Percentiles rank a stretch among this genome's conserved stretches.
These are phyloP conservation scores for Sclerotinia nivalis DNA, from an alignment of 2,329 filamentous ascomycete genomes.

Conservation along the genomic window DNA sequence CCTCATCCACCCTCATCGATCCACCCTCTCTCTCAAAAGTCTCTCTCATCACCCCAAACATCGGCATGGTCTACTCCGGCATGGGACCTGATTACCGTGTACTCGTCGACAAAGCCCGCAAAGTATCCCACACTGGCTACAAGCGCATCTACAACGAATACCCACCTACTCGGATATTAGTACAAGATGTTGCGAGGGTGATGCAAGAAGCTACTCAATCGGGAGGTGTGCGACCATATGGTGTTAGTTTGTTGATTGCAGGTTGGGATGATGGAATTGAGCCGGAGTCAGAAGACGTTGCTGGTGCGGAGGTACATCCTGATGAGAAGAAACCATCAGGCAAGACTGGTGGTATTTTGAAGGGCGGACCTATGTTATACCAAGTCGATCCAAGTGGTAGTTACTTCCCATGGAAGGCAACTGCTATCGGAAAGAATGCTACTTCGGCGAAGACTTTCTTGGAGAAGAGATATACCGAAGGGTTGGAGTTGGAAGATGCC, in stretches of 20 bases:
- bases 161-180: slow-evolving; percentile 97
- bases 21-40: slow-evolving; percentile 94
- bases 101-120: slow-evolving; percentile 94
- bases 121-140: slow-evolving; percentile 97
- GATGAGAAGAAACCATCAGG: slow-evolving; percentile 73
- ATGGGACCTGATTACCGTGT: slow-evolving; percentile 99
- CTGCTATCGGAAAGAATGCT: slow-evolving; percentile 97
- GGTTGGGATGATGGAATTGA: slow-evolving; percentile 98
- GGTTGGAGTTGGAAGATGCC: slow-evolving; percentile 93
- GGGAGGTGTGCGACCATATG: slow-evolving; percentile 94
- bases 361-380: slow-evolving; percentile 95
- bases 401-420: slow-evolving; percentile 99
- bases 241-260: slow-evolving; percentile 91
- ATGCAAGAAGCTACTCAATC: slow-evolving; percentile 99
- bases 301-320: slow-evolving; percentile 54
- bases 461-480: slow-evolving; percentile 98
- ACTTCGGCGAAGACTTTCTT: slow-evolving; percentile 98
- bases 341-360: slow-evolving; percentile 93
- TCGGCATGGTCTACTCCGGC: slow-evolving; percentile 98
- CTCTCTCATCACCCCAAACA: slow-evolving; percentile 96
- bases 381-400: slow-evolving; percentile 98
- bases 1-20: slow-evolving; percentile 94
- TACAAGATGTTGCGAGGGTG: slow-evolving; percentile 94
- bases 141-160: slow-evolving; percentile 99
- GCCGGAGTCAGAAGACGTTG: slow-evolving; percentile 70